Evolutionary conservation across 2,329 filamentous ascomycete genomes (phyloP).

Genomic region (Zelopaecilomyces penicillatus): DNA sequence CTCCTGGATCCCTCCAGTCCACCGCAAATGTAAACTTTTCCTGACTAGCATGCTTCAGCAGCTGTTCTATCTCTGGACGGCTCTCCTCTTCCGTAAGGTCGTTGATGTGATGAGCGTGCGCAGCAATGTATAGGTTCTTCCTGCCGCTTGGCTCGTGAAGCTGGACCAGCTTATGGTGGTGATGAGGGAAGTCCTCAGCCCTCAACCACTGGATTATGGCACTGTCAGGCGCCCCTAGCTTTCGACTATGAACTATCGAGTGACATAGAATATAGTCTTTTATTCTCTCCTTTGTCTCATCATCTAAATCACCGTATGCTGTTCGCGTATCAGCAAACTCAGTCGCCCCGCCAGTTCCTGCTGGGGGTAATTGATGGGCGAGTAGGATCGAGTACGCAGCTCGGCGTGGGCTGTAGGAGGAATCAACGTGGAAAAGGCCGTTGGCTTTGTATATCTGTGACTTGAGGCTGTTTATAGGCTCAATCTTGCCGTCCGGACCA

Average conservation of each 20-base stretch:
- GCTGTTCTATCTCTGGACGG: constrained; percentile 25
- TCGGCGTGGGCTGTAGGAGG: constrained; percentile 45
- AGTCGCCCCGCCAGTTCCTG: constrained; percentile 39
- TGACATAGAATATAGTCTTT: constrained; percentile 39
- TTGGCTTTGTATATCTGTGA: too few relatives aligned
- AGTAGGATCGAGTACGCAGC: constrained; percentile 43
- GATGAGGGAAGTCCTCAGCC: constrained; percentile 26
- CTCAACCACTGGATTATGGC: constrained; percentile 38
- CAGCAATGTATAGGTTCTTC: constrained; percentile 45
- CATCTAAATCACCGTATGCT: constrained; percentile 39
- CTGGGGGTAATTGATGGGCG: constrained; percentile 40
- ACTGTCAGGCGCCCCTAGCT: constrained; percentile 39
- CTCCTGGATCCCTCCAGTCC: too few relatives aligned
- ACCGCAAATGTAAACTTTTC: too few relatives aligned
- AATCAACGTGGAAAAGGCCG: constrained; percentile 46
- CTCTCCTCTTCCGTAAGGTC: constrained; percentile 27
- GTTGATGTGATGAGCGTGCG: constrained; percentile 46
- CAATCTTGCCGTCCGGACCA: constrained; percentile 35
- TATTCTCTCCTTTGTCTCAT: constrained; percentile 25
- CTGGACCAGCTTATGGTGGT: constrained; percentile 41
- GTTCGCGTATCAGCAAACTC: constrained; percentile 45
- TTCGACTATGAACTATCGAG: constrained; percentile 44
- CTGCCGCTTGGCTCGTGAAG: constrained; percentile 42
- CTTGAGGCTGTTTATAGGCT: too few relatives aligned
- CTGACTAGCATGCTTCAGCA: constrained; percentile 40